Conservation (phyloP, 2,329 filamentous ascomycete species). For the Chaetothyriales sp. region DNA sequence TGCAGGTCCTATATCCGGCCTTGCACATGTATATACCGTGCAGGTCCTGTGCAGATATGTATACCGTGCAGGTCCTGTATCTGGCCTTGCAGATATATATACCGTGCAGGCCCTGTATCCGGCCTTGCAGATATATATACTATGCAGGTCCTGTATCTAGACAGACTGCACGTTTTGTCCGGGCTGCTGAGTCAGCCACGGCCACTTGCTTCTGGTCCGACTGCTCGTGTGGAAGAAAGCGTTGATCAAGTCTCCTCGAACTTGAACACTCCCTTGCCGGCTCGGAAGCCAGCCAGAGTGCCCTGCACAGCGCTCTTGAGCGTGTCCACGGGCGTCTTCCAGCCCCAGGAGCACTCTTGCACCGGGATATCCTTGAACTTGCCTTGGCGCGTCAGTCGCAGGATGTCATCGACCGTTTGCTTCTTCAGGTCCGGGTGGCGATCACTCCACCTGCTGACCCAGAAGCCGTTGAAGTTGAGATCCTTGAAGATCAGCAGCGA, state of each 20-base stretch:
- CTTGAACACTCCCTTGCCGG: conserved; percentile 80
- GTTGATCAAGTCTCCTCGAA: conserved; percentile 39
- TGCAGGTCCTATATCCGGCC: too few relatives aligned
- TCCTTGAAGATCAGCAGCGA: conserved; percentile 89
- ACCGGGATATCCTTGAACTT: conserved; percentile 73
- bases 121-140: too few relatives aligned
- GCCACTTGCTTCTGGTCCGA: too few relatives aligned
- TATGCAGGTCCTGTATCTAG: too few relatives aligned
- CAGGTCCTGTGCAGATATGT: too few relatives aligned
- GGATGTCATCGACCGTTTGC: conserved; percentile 69
- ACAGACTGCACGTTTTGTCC: too few relatives aligned
- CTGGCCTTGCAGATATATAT: neutral
- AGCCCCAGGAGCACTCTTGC: conserved; percentile 70
- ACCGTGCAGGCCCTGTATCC: neutral
- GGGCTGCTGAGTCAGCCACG: too few relatives aligned
- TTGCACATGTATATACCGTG: too few relatives aligned
- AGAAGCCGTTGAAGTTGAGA: conserved; percentile 79
- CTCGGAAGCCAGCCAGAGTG: conserved; percentile 69
- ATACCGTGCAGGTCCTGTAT: neutral
- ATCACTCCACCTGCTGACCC: conserved; percentile 84
- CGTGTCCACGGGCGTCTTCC: conserved; percentile 58
- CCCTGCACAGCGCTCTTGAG: conserved; percentile 65
- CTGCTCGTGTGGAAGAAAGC: neutral
- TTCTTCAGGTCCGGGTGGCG: conserved; percentile 58
- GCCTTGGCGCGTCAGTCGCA: conserved; percentile 59